Evolutionary conservation across 495 filamentous ascomycete genomes (phyloP), one percentile per base, ranked within the genome.

Genomic region (Xylaria cubensis): DNA sequence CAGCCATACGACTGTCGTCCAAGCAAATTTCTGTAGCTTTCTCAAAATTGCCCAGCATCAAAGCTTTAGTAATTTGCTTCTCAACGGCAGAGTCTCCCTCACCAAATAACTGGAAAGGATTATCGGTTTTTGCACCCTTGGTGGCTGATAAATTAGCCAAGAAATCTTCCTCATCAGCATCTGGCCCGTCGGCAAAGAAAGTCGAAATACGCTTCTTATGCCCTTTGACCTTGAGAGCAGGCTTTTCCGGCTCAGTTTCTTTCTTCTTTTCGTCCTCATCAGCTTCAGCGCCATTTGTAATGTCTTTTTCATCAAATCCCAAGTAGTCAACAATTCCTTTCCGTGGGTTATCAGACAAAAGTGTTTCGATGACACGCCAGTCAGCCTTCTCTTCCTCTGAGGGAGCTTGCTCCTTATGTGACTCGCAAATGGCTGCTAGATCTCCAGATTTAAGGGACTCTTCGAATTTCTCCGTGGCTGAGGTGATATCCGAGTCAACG

Each of bases 301-400:
- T 84, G 8, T 86, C 80, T 42, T 86, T 81, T 53, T 89, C 91
- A 51, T 89, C 84, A 80, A 97, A 97, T 15, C 97, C 96, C 50
- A 99, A 89, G 81, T 96, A 93, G 69, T 94, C 92, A 10, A 94
- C 86, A 62, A 98, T 89, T 74, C 91, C 89, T 78, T 91, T 91
- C 64, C 94, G 88, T 51, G 94, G 92, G 79, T 94, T 92, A 10
- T 89, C 88, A 9, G 94, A 90, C 50, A 94, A 91, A 78, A 98
- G 81, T n/a, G 94, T 92, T 80, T 95, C 90, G 71, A 99, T 91
- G 36, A 97, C 93, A 80, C 91, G 91, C 96, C 96, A 99, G 79
- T 98, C 95, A 17, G 92, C 91, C 85, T 93, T 97, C 79, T 98
- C 96, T 73, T 95, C 92, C 3, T 98, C 95, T 7, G 88, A 92